Percentiles rank a stretch among this genome's conserved stretches.
Evolutionary conservation across 495 filamentous ascomycete species (phyloP).

Genomic region (Penicillium psychrofluorescens): DNA sequence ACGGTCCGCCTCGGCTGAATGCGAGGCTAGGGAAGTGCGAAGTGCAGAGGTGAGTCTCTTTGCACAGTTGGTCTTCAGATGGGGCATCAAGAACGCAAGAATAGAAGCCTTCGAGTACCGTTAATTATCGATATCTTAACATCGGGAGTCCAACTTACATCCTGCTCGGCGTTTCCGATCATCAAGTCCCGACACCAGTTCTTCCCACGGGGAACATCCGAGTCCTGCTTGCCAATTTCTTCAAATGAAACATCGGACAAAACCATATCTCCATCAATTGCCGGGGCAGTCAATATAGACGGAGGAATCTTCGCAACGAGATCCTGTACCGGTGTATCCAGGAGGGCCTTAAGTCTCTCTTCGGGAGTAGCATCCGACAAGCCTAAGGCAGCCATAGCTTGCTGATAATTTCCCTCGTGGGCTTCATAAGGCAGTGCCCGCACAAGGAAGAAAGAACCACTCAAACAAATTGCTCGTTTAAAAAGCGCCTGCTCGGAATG

Average conservation of each 20-base stretch:
- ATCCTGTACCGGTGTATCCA: constrained; percentile 24
- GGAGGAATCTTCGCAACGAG: constrained; percentile 24
- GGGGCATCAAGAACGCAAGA: constrained; percentile 13
- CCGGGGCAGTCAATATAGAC: constrained; percentile 10
- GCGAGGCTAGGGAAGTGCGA: constrained; percentile 7
- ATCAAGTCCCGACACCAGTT: constrained; percentile 32
- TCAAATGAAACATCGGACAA: constrained; percentile 16
- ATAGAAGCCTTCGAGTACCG: constrained; percentile 16
- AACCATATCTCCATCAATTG: constrained; percentile 32
- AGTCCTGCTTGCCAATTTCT: constrained; percentile 8
- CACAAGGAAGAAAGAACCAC: constrained; percentile 26
- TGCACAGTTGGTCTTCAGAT: constrained; percentile 21
- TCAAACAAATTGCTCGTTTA: constrained; percentile 32
- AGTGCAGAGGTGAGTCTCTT: constrained; percentile 22
- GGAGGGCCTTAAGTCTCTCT: constrained; percentile 24
- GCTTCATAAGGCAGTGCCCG: constrained; percentile 19
- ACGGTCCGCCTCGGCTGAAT: constrained; percentile 10
- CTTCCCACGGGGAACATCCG: constrained; percentile 17
- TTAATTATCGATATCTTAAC: not conserved
- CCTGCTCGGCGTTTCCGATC: constrained; percentile 33
- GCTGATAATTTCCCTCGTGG: constrained; percentile 30
- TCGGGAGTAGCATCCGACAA: constrained; percentile 17
- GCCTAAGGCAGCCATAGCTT: constrained; percentile 26
- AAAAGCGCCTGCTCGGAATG: constrained; percentile 30
- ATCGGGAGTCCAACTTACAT: constrained; percentile 19